phyloP scores from a whole-genome alignment of 169 alveolate species.

The Nephromyces sp. region DNA sequence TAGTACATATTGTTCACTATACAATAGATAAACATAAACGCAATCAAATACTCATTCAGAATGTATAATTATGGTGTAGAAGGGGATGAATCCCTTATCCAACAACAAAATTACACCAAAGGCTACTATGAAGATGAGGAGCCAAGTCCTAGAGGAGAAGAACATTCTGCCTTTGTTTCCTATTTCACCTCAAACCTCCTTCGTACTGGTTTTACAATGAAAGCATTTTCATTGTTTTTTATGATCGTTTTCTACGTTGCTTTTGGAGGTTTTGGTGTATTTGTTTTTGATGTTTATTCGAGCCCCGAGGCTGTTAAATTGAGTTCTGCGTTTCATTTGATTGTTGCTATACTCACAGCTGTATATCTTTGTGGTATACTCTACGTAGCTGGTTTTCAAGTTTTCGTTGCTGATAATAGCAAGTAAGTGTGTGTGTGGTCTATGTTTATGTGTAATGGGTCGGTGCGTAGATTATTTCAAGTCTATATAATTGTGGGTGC shows the following conservation, averaged over 20 bases:
- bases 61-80: slow-evolving; percentile 28
- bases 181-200: slow-evolving; percentile 61
- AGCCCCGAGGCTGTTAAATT: slow-evolving; percentile 44
- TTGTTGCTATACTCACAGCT: slow-evolving; percentile 64
- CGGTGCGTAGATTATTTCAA: no score
- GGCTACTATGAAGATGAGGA: slow-evolving; percentile 28
- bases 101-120: slow-evolving; percentile 12
- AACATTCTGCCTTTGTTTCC: slow-evolving; percentile 63
- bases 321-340: slow-evolving; percentile 63
- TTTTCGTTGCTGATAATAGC: slow-evolving; percentile 67
- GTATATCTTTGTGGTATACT: slow-evolving; percentile 60
- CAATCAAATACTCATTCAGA: no score
- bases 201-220: slow-evolving; percentile 58
- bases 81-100: slow-evolving; percentile 23
- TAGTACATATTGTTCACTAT: no score
- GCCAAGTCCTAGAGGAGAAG: slow-evolving; percentile 68
- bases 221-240: slow-evolving; percentile 55
- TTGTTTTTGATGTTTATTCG: slow-evolving; percentile 60
- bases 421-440: slow-evolving; percentile 35
- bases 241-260: slow-evolving; percentile 71
- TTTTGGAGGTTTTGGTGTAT: slow-evolving; percentile 69
- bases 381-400: slow-evolving; percentile 67
- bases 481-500: no score
- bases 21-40: no score
- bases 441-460: not conserved